Conservation (phyloP, 371 early-diverging fungal species). For the Rhizopus microsporus region DNA sequence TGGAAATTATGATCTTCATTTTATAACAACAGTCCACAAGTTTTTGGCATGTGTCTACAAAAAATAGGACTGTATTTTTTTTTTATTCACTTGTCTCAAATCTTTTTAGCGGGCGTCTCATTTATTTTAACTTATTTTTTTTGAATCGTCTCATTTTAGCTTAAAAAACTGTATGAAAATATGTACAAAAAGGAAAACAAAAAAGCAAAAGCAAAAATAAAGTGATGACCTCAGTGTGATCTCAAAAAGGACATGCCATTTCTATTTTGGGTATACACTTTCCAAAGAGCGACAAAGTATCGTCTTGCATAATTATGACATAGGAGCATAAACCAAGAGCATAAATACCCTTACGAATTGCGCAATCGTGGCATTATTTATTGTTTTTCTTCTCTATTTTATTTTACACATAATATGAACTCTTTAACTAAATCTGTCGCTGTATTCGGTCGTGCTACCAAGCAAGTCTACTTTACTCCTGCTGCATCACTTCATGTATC, state of each 20-base stretch:
- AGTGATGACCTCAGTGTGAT: constrained; percentile 3
- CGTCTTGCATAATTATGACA: constrained; percentile 3
- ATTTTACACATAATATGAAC: neutral
- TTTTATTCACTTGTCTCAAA: no score
- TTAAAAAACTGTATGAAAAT: no score
- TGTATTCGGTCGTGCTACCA: constrained; percentile 18
- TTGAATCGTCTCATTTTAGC: no score
- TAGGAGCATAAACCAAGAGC: neutral
- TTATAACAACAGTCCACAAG: no score
- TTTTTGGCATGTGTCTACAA: no score
- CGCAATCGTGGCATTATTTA: neutral
- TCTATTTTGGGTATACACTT: neutral
- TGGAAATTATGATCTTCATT: no score
- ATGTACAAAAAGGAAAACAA: neutral
- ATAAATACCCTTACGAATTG: neutral
- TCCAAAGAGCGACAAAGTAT: neutral
- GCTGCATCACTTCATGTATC: constrained; percentile 20
- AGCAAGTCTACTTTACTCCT: constrained; percentile 8
- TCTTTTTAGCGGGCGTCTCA: no score
- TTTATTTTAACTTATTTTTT: no score
- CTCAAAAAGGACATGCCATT: neutral
- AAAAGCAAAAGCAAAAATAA: neutral
- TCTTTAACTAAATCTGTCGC: constrained; percentile 15
- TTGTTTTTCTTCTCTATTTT: neutral
- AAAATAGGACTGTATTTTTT: no score